These are phyloP conservation scores for Metschnikowia lochheadii DNA, from an alignment of 805 yeast genomes.

Conservation along the genomic window DNA sequence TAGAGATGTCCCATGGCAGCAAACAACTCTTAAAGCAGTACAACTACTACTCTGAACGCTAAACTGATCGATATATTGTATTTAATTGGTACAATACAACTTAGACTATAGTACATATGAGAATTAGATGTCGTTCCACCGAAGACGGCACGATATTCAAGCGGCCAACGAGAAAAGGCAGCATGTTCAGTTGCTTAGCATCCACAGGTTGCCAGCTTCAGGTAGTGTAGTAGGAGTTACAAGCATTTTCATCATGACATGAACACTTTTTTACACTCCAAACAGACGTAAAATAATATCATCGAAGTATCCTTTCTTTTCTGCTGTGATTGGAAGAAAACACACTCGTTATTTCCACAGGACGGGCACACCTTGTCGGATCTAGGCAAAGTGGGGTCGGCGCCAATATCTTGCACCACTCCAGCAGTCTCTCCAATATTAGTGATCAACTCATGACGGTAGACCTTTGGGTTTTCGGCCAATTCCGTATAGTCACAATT, in stretches of 20 bases:
- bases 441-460: conserved; percentile 87
- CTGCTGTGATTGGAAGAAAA: conserved; percentile 95
- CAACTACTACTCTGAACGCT: not conserved
- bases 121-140: not conserved
- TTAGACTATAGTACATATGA: conserved; percentile 3
- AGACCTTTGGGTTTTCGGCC: conserved; percentile 83
- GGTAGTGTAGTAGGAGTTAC: not conserved
- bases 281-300: conserved; percentile 90
- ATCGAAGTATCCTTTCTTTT: conserved; percentile 91
- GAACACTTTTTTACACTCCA: conserved; percentile 77
- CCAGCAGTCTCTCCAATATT: conserved; percentile 96
- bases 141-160: not conserved
- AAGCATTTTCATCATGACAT: conserved; percentile 22
- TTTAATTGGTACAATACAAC: conserved; percentile 1
- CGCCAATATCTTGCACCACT: conserved; percentile 90
- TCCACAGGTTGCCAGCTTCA: not conserved
- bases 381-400: conserved; percentile 97
- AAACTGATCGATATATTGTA: not conserved
- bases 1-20: not conserved
- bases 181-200: not conserved
- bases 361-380: conserved; percentile 90
- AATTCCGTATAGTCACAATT: conserved; percentile 91
- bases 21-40: not conserved
- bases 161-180: not conserved
- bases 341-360: conserved; percentile 86